These are phyloP conservation scores for Phytopythium delawarense DNA, from an alignment of 352 stramenopile species.

Conservation along the genomic window DNA sequence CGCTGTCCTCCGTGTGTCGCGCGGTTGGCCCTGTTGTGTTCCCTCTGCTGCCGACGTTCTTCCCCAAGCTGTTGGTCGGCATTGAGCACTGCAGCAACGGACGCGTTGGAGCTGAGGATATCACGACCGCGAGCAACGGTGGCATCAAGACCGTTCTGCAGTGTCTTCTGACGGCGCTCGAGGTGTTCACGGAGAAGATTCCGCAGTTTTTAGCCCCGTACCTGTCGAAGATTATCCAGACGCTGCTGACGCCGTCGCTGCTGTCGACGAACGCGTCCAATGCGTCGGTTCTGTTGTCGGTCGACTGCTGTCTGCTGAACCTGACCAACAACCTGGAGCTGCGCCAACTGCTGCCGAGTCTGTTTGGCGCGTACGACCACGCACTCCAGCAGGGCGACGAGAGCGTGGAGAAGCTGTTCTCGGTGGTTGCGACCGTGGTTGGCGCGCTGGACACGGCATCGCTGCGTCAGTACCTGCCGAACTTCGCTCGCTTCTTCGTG, in stretches of 20 bases:
- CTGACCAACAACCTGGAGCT: slow-evolving; percentile 69
- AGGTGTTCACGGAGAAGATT: slow-evolving; percentile 83
- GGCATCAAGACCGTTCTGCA: slow-evolving; percentile 50
- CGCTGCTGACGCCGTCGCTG: slow-evolving; percentile 51
- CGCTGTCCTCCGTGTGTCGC: slow-evolving; percentile 69
- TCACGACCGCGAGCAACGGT: background rate
- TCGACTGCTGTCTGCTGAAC: slow-evolving; percentile 64
- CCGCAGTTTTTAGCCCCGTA: slow-evolving; percentile 80
- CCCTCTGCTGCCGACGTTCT: slow-evolving; percentile 80
- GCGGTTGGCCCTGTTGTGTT: slow-evolving; percentile 70
- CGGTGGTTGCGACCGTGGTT: slow-evolving; percentile 65
- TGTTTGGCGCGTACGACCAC: slow-evolving; percentile 69
- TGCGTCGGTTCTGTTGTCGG: slow-evolving; percentile 39
- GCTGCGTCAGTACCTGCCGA: slow-evolving; percentile 62
- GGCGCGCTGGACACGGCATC: slow-evolving; percentile 36
- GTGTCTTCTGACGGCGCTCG: slow-evolving; percentile 66
- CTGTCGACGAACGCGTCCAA: slow-evolving; percentile 25
- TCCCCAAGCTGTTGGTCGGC: slow-evolving; percentile 63
- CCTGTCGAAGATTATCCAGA: slow-evolving; percentile 54
- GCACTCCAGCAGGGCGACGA: slow-evolving; percentile 43
- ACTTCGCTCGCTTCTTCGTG: slow-evolving; percentile 83
- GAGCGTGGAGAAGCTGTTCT: slow-evolving; percentile 66
- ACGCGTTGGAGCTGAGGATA: background rate
- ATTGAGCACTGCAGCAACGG: slow-evolving; percentile 44
- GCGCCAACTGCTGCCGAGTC: slow-evolving; percentile 63